Evolutionary conservation across 148 eudicot species (phyloP).

Genomic region (Rhododendron ferrugineum): DNA sequence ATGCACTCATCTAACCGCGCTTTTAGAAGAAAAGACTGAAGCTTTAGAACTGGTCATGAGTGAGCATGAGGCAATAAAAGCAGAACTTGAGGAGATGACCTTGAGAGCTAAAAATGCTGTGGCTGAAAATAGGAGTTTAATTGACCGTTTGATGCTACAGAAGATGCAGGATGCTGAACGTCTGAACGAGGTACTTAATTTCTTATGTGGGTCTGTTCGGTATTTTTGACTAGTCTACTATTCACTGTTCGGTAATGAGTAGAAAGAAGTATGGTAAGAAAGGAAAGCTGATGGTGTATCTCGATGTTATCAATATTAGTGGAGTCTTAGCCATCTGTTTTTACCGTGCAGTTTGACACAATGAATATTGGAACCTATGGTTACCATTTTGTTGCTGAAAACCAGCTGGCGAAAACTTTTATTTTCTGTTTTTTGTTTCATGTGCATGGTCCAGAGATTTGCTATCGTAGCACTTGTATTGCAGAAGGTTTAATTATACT

Average conservation of each 20-base stretch:
- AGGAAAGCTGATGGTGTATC: background rate
- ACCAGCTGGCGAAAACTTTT: background rate
- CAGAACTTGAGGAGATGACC: slow-evolving; percentile 57
- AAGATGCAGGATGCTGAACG: slow-evolving; percentile 99
- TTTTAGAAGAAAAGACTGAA: slow-evolving; percentile 69
- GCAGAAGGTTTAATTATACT: background rate
- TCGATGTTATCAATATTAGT: background rate
- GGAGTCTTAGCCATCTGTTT: background rate
- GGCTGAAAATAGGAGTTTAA: slow-evolving; percentile 71
- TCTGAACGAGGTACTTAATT: slow-evolving; percentile 66
- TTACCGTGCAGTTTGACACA: background rate
- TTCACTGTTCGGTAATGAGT: background rate
- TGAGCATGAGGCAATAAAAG: slow-evolving; percentile 67
- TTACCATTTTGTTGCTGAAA: background rate
- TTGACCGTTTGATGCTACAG: slow-evolving; percentile 92
- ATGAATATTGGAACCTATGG: background rate
- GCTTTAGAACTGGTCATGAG: slow-evolving; percentile 58
- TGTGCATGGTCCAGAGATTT: background rate
- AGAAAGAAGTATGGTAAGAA: background rate
- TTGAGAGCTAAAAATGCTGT: slow-evolving; percentile 56
- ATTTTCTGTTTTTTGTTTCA: background rate
- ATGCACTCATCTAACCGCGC: slow-evolving; percentile 43
- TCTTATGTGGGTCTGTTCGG: background rate
- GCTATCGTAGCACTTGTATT: background rate
- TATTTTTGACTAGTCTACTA: background rate